Evolutionary conservation across 495 filamentous ascomycete genomes (phyloP).

Genomic region (Tuber aestivum): DNA sequence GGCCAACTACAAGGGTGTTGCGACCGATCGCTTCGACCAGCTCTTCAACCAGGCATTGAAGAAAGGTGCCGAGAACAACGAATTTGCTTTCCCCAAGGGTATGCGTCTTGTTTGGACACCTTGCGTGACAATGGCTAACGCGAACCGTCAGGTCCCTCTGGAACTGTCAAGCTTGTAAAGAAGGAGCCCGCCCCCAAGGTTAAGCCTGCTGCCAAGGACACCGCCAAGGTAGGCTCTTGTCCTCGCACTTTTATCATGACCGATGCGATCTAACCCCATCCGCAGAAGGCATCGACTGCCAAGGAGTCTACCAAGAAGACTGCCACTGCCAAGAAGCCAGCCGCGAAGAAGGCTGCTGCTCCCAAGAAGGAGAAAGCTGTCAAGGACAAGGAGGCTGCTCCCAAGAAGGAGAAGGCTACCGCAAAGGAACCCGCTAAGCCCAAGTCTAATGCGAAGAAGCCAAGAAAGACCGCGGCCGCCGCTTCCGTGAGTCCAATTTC

Average conservation of each 20-base stretch:
- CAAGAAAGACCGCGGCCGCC: conserved; percentile 51
- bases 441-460: conserved; percentile 45
- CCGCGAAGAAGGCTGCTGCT: conserved; percentile 51
- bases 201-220: conserved; percentile 17
- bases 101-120: conserved; percentile 44
- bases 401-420: conserved; percentile 51
- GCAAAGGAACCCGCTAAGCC: conserved; percentile 49
- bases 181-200: conserved; percentile 51
- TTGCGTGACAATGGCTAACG: conserved; percentile 44
- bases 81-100: conserved; percentile 95
- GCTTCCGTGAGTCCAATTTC: conserved; percentile 38
- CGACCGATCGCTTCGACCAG: conserved; percentile 69
- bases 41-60: conserved; percentile 92
- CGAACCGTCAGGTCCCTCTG: conserved; percentile 65
- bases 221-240: not conserved
- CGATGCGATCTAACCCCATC: not conserved
- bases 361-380: conserved; percentile 44
- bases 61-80: conserved; percentile 78
- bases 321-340: conserved; percentile 44
- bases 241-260: not conserved
- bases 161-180: conserved; percentile 94
- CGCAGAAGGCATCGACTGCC: conserved; percentile 34
- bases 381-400: conserved; percentile 42
- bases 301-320: conserved; percentile 21
- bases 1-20: conserved; percentile 84